Evolutionary conservation across 257 asterid species (phyloP).

Genomic region (Handroanthus guayacan): DNA sequence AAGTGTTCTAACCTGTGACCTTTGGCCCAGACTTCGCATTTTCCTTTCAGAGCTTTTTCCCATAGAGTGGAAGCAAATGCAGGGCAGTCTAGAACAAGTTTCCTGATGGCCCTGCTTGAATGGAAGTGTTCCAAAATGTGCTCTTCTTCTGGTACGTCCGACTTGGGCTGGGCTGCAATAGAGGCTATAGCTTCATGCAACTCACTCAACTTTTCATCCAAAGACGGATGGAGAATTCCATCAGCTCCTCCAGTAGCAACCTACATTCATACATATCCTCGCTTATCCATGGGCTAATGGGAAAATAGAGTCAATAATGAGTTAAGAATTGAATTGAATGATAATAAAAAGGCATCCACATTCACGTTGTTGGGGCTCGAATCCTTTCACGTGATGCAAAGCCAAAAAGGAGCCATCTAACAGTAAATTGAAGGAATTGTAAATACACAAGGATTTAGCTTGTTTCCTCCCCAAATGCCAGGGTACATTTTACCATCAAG

Average conservation of each 20-base stretch:
- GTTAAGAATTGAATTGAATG: too few species aligned
- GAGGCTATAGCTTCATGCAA: slow-evolving; percentile 70
- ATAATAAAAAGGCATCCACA: too few species aligned
- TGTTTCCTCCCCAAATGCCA: background rate
- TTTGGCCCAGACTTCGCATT: slow-evolving; percentile 68
- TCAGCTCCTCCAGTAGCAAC: slow-evolving; percentile 82
- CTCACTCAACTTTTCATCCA: slow-evolving; percentile 62
- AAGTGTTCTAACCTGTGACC: slow-evolving; percentile 76
- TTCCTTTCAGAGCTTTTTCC: slow-evolving; percentile 81
- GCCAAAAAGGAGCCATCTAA: too few species aligned
- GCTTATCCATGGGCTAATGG: background rate
- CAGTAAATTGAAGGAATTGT: too few species aligned
- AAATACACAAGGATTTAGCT: too few species aligned
- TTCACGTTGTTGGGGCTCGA: too few species aligned
- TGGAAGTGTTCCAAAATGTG: slow-evolving; percentile 80
- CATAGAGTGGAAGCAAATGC: slow-evolving; percentile 72
- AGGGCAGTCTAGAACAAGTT: slow-evolving; percentile 81
- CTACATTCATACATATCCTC: slow-evolving; percentile 43
- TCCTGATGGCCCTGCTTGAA: slow-evolving; percentile 82
- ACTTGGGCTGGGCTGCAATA: slow-evolving; percentile 67
- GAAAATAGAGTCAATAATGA: background rate
- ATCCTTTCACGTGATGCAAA: too few species aligned
- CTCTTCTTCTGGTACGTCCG: slow-evolving; percentile 57
- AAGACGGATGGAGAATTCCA: slow-evolving; percentile 62
- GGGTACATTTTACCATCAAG: background rate